Conservation (phyloP, 257 asterid genomes). For the Solanum paucissectum region DNA sequence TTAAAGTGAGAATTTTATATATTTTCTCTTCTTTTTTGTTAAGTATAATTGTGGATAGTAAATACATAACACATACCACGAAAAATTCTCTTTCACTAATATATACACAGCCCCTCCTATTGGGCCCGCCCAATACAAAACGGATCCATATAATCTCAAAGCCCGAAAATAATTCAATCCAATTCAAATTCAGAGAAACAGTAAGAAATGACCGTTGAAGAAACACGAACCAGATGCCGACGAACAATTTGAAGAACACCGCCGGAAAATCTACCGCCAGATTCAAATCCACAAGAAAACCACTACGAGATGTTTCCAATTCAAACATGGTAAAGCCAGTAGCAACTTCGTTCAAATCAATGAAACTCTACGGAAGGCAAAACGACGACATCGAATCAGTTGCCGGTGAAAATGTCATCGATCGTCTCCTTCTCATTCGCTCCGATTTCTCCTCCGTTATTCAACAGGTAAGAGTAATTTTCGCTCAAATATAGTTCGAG, state of each 20-base stretch:
- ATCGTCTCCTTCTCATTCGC: conserved; percentile 63
- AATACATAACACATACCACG: too few relatives aligned
- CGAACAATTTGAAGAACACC: neutral
- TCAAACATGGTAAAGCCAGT: conserved; percentile 10
- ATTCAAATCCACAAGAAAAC: neutral
- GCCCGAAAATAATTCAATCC: neutral
- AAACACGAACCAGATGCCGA: neutral
- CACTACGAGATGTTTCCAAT: neutral
- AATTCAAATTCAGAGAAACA: neutral
- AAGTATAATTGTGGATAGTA: too few relatives aligned
- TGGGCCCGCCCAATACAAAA: neutral
- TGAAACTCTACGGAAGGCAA: neutral
- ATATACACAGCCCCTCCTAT: neutral
- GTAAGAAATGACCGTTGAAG: neutral
- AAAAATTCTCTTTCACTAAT: too few relatives aligned
- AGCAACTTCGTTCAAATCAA: conserved; percentile 9
- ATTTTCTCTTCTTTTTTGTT: too few relatives aligned
- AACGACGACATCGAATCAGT: neutral
- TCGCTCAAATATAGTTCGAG: neutral
- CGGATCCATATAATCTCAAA: neutral
- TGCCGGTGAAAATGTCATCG: conserved; percentile 27
- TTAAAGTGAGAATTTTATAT: too few relatives aligned
- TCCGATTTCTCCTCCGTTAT: conserved; percentile 53
- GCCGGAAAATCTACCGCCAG: neutral
- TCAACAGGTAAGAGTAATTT: conserved; percentile 33